Conservation (phyloP, 2,329 filamentous ascomycete genomes). For the Aureobasidium sp. region DNA sequence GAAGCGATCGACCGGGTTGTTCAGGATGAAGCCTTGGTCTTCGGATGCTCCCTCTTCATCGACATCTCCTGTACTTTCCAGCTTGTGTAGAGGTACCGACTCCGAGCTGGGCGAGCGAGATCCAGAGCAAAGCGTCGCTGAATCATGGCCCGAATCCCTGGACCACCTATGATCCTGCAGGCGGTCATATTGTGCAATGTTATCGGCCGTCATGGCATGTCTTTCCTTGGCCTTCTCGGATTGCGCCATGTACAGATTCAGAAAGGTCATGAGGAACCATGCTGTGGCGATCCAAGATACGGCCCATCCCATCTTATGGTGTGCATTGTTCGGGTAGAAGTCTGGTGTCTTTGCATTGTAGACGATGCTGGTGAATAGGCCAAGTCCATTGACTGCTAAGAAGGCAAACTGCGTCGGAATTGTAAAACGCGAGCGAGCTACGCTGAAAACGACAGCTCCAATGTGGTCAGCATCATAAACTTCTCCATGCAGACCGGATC, state of each 20-base stretch:
- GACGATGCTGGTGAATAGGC: constrained; percentile 55
- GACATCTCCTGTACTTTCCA: constrained; percentile 23
- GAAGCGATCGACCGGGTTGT: constrained; percentile 23
- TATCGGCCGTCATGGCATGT: constrained; percentile 16
- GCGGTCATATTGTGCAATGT: constrained; percentile 34
- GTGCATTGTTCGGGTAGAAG: constrained; percentile 74
- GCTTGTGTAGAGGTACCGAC: constrained; percentile 19
- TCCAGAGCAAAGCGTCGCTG: constrained; percentile 20
- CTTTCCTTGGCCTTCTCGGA: constrained; percentile 31
- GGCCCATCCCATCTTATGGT: constrained; percentile 79
- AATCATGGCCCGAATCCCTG: constrained; percentile 32
- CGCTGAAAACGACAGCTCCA: constrained; percentile 75
- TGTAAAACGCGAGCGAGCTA: constrained; percentile 69
- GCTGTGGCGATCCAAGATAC: constrained; percentile 62
- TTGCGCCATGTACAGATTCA: constrained; percentile 49
- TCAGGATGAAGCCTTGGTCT: constrained; percentile 38
- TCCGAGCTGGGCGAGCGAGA: constrained; percentile 29
- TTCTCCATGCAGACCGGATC: no score
- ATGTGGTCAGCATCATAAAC: not conserved
- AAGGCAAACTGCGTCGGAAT: constrained; percentile 58
- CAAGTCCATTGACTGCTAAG: constrained; percentile 42
- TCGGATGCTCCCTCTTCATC: constrained; percentile 42
- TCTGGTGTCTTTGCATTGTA: constrained; percentile 76
- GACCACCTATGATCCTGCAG: constrained; percentile 33
- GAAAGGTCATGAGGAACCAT: constrained; percentile 60